Evolutionary conservation across 2,329 filamentous ascomycete genomes (phyloP), one percentile per base, ranked within the genome.

Genomic region (Colletotrichum lini): DNA sequence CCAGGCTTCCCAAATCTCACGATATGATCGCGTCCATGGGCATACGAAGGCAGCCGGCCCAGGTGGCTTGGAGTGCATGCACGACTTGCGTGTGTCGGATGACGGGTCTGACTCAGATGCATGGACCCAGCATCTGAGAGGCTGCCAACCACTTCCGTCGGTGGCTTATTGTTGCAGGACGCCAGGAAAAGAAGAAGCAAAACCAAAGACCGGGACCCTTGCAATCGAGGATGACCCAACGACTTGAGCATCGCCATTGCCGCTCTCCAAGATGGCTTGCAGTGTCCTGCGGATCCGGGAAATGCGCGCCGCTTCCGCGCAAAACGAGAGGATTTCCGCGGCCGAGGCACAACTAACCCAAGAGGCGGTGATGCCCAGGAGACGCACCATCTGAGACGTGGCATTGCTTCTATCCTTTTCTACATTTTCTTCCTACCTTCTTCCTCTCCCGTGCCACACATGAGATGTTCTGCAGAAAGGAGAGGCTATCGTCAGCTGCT

Each of bases 81-180:
- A 50, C 35, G 58, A 52, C 30, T 61, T 59, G 23, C 12, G 30
- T 15, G 53, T 40, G 26, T 35, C 58, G 40, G 58, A 50, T 61
- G 58, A 61, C 58, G n/a, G 35, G n/a, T 61, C 58, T 61, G 58
- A 52, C 58, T 61, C 58, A 52, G 58, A 50, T 40, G 21, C 30
- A 18, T 38, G 13, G 30, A 52, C 23, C 45, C 40, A 18, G 9
- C 23, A 35, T 47, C 58, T 61, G 45, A 49, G 47, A 38, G 47
- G 49, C 45, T 49, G 16, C 8, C 44, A 18, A 10, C 58, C 54
- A 40, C 58, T 45, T n/a, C 30, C 58, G 45, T 26, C 47, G 58
- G 58, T 50, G 45, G 45, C 45, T 61, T 23, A 13, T 49, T 21
- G 30, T 45, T 61, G 58, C 47, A 57, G n/a, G 35, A 57, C 40